phyloP scores from a whole-genome alignment of 2,329 filamentous ascomycete genomes.

The Apiospora phragmitis region DNA sequence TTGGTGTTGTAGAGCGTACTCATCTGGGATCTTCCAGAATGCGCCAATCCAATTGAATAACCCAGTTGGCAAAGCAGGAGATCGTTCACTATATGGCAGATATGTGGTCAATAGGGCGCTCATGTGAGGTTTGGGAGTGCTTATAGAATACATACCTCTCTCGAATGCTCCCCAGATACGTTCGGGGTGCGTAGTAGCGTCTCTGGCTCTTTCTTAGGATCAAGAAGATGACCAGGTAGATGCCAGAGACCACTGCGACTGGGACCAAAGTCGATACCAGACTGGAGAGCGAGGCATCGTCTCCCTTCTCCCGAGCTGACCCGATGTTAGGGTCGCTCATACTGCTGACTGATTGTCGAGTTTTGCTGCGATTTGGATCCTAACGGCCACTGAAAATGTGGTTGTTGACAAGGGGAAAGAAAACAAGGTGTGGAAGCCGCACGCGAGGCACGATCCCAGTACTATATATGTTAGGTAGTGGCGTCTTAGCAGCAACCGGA shows the following conservation, averaged over 20 bases:
- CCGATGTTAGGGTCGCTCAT: conserved; percentile 24
- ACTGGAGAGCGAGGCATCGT: neutral
- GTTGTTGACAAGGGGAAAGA: neutral
- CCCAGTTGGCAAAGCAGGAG: conserved; percentile 59
- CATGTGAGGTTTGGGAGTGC: conserved; percentile 14
- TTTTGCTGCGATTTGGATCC: neutral
- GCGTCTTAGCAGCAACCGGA: neutral
- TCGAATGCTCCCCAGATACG: conserved; percentile 48
- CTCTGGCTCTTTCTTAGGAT: conserved; percentile 44
- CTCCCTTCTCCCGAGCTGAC: neutral
- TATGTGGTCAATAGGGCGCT: conserved; percentile 12
- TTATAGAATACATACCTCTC: conserved; percentile 33
- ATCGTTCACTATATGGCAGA: conserved; percentile 49
- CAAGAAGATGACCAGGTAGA: conserved; percentile 47
- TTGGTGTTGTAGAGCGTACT: conserved; percentile 83
- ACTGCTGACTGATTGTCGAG: conserved; percentile 16
- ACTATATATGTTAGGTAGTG: neutral
- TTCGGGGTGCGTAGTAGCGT: conserved; percentile 51
- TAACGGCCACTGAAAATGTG: neutral
- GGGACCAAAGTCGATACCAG: conserved; percentile 45
- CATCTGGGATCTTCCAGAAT: conserved; percentile 71
- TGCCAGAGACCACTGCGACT: conserved; percentile 35
- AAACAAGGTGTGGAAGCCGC: neutral
- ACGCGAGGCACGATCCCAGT: neutral
- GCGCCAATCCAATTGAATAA: conserved; percentile 66